These are phyloP conservation scores for Eucalyptus regnans DNA, from an alignment of 345 rosid genomes.

Conservation along the genomic window DNA sequence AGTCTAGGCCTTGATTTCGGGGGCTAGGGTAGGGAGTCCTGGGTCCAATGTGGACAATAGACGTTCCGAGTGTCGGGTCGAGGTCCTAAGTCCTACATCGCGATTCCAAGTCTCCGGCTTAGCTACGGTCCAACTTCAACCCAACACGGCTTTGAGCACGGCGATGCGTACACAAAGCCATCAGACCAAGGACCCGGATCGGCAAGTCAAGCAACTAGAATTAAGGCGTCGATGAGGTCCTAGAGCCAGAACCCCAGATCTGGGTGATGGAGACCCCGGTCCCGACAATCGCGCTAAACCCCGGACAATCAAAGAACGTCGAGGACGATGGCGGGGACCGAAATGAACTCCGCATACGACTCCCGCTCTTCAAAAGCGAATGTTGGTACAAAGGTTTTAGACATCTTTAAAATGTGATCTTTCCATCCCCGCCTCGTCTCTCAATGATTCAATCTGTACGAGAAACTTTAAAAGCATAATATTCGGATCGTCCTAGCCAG, in stretches of 20 bases:
- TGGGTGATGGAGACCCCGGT: neutral
- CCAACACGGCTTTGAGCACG: neutral
- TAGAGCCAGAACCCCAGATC: fast-evolving
- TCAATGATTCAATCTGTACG: neutral
- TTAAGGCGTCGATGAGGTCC: neutral
- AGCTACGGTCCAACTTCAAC: neutral
- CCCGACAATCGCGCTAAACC: neutral
- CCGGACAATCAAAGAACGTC: neutral
- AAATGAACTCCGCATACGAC: neutral
- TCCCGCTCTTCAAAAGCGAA: neutral
- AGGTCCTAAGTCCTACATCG: neutral
- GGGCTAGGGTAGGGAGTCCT: neutral
- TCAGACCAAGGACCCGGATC: neutral
- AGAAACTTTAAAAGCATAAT: neutral
- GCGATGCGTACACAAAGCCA: neutral
- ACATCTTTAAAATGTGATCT: neutral
- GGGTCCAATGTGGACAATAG: neutral
- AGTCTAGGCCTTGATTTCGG: neutral
- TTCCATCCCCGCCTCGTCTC: neutral
- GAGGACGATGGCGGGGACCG: neutral
- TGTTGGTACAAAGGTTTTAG: neutral
- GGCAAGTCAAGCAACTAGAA: neutral
- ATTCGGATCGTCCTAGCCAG: neutral
- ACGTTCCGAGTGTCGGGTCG: neutral
- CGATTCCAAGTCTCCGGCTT: neutral